These are phyloP conservation scores for Isatis lusitanica DNA, from an alignment of 441 rosid species.

Conservation along the genomic window DNA sequence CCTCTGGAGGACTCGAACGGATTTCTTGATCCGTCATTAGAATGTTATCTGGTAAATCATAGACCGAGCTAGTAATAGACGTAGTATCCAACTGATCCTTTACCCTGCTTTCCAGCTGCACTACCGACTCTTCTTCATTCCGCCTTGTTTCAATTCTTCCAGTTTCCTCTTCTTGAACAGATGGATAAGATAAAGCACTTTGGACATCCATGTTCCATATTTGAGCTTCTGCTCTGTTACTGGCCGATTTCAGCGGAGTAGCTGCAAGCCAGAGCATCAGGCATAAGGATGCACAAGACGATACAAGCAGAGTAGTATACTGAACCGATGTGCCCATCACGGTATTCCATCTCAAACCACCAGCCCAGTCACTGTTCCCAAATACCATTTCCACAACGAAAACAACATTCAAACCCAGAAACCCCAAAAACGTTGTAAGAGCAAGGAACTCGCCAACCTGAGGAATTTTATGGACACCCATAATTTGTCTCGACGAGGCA, in stretches of 20 bases:
- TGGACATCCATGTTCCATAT: conserved; percentile 56
- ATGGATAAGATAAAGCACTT: conserved; percentile 40
- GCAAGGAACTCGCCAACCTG: conserved; percentile 71
- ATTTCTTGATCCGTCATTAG: conserved; percentile 58
- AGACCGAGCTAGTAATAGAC: conserved; percentile 42
- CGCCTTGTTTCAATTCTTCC: conserved; percentile 42
- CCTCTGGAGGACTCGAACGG: conserved; percentile 42
- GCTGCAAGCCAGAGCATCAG: conserved; percentile 92
- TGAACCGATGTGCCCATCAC: conserved; percentile 55
- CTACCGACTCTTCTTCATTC: conserved; percentile 39
- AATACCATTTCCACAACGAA: conserved; percentile 87
- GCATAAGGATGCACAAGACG: conserved; percentile 72
- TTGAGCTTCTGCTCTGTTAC: conserved; percentile 52
- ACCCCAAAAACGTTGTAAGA: conserved; percentile 62
- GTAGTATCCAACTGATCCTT: conserved; percentile 43
- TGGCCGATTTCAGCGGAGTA: conserved; percentile 84
- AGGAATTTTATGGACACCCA: conserved; percentile 85
- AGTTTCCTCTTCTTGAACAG: conserved; percentile 44
- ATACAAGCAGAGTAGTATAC: conserved; percentile 59
- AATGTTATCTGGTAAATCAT: conserved; percentile 56
- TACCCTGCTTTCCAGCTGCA: conserved; percentile 43
- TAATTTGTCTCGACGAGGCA: conserved; percentile 82
- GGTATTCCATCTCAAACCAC: conserved; percentile 77
- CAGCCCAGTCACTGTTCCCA: conserved; percentile 92
- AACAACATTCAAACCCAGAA: conserved; percentile 74